Percentiles rank a stretch among this genome's conserved stretches.
Conservation (phyloP, 306 rosid genomes). For the Erythrophleum fordii region DNA sequence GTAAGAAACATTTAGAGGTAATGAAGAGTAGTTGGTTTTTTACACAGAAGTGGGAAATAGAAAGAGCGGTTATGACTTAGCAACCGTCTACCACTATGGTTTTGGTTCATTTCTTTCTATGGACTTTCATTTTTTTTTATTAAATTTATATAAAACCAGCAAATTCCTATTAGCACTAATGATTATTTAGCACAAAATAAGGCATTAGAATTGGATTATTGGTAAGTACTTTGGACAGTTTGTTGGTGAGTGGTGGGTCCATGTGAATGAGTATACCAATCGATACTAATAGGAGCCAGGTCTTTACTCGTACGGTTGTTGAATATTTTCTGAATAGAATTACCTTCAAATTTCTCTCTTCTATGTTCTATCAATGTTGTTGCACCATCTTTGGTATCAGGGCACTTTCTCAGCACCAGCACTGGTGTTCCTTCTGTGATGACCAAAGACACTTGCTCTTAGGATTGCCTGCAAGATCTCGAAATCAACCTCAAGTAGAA, state of each 20-base stretch:
- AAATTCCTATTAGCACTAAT: not conserved
- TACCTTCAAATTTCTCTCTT: not conserved
- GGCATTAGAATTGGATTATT: not conserved
- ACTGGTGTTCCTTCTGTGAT: not conserved
- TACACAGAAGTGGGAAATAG: too few species aligned
- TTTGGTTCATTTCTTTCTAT: not conserved
- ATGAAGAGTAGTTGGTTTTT: not conserved
- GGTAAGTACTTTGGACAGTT: slow-evolving; percentile 13
- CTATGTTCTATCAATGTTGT: not conserved
- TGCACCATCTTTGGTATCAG: not conserved
- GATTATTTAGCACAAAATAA: not conserved
- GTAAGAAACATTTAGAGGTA: not conserved
- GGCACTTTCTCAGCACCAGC: not conserved
- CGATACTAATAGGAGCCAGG: not conserved
- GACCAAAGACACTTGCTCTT: not conserved
- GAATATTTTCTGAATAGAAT: not conserved
- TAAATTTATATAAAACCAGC: not conserved
- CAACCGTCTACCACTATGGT: not conserved
- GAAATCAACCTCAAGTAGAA: not conserved
- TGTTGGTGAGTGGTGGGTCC: not conserved
- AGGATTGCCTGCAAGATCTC: not conserved
- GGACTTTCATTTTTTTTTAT: not conserved
- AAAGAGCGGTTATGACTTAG: not conserved
- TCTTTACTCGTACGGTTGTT: not conserved
- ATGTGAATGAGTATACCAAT: not conserved